Percentiles rank a stretch among this genome's conserved stretches.
Conservation (phyloP, 768 basidiomycete genomes). For the Coprinopsis strossmayeri region DNA sequence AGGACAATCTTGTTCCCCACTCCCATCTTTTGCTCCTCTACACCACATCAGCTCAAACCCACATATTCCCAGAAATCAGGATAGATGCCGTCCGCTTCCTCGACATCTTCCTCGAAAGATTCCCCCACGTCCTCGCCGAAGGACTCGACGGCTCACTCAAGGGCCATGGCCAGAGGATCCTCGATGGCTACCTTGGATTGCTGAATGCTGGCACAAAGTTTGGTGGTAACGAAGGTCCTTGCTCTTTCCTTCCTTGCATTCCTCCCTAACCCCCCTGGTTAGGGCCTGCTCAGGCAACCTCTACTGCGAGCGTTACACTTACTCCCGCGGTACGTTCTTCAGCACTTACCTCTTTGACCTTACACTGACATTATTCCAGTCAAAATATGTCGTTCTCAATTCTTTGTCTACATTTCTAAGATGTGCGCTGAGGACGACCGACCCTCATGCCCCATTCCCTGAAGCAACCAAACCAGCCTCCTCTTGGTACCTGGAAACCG, state of each 20-base stretch:
- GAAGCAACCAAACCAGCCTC: conserved; percentile 22
- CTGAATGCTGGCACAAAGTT: conserved; percentile 63
- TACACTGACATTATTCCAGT: conserved; percentile 34
- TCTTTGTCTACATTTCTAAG: conserved; percentile 67
- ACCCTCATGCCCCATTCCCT: conserved; percentile 7
- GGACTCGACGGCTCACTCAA: conserved; percentile 56
- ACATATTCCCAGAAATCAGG: conserved; percentile 93
- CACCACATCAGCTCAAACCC: conserved; percentile 84
- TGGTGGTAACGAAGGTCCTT: conserved; percentile 43
- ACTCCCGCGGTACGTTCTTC: conserved; percentile 50
- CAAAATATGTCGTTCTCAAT: conserved; percentile 68
- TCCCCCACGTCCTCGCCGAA: conserved; percentile 30
- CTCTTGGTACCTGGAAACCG: conserved; percentile 60
- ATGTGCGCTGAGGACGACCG: conserved; percentile 30
- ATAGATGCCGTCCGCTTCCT: conserved; percentile 84
- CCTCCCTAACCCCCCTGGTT: conserved; percentile 2
- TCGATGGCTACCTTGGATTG: conserved; percentile 80
- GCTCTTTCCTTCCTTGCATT: background rate
- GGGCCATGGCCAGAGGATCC: conserved; percentile 54
- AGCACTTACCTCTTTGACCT: background rate
- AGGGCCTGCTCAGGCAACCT: conserved; percentile 44
- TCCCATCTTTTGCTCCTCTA: conserved; percentile 74
- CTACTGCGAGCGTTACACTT: conserved; percentile 58
- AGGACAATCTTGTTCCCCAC: conserved; percentile 75
- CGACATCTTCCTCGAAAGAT: conserved; percentile 61